A percentile compares a stretch with the other conserved stretches of the same genome.
Conservation (phyloP, 192 early-diverging fungal species). For the Backusella luteola region DNA sequence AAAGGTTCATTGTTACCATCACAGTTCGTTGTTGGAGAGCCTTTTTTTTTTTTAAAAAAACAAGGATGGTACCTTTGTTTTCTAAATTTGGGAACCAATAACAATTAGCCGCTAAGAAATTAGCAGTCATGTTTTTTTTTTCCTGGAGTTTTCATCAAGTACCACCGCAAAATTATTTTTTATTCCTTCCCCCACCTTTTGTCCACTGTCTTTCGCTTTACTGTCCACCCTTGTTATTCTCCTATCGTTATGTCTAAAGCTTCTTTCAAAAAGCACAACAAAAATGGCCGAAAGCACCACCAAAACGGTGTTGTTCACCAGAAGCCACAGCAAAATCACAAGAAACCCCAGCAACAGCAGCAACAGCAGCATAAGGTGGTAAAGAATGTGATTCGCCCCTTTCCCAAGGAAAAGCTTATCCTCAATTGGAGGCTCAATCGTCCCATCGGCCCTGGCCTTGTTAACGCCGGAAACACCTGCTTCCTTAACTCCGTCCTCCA, state of each 20-base stretch:
- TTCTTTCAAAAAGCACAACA: neutral
- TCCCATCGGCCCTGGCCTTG: slow-evolving; percentile 64
- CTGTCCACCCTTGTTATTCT: neutral
- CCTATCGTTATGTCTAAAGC: neutral
- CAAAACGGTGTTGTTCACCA: neutral
- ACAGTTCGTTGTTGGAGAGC: too few relatives aligned
- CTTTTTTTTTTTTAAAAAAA: too few relatives aligned
- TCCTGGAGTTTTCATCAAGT: neutral
- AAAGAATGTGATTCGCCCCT: neutral
- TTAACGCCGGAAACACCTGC: slow-evolving; percentile 77
- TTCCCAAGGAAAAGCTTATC: slow-evolving; percentile 38
- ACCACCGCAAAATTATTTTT: neutral
- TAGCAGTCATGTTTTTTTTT: too few relatives aligned
- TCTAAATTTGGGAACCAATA: too few relatives aligned
- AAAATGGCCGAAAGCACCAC: neutral
- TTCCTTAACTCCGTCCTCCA: slow-evolving; percentile 81
- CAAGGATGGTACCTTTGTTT: too few relatives aligned
- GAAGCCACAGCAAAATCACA: neutral
- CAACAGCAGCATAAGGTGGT: neutral
- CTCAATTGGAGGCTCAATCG: slow-evolving; percentile 53
- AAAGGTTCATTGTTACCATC: too few relatives aligned
- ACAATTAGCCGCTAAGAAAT: too few relatives aligned
- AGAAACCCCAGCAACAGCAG: neutral
- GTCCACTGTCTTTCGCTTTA: neutral
- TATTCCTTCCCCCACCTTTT: neutral